Evolutionary conservation across 441 rosid genomes (phyloP).

Genomic region (Gossypium davidsonii): DNA sequence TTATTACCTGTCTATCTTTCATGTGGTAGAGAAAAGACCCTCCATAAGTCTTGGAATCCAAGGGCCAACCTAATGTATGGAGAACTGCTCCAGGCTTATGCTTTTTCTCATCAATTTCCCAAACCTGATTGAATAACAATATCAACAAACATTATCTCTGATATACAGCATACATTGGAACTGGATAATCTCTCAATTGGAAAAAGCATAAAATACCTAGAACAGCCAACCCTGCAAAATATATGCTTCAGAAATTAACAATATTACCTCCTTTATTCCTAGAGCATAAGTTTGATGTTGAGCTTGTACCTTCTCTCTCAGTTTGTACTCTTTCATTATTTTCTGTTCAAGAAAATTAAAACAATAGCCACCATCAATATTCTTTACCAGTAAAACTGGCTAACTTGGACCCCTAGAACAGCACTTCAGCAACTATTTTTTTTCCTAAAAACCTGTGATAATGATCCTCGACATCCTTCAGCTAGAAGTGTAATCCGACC

Average conservation of each 20-base stretch:
- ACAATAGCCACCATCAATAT: slow-evolving; percentile 17
- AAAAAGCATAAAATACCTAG: slow-evolving; percentile 1
- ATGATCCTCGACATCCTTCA: slow-evolving; percentile 96
- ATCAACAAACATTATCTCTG: not conserved
- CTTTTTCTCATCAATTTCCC: slow-evolving; percentile 87
- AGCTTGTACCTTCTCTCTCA: slow-evolving; percentile 75
- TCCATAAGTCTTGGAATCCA: slow-evolving; percentile 82
- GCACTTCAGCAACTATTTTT: slow-evolving; percentile 16
- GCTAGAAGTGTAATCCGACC: slow-evolving; percentile 74
- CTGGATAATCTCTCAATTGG: not conserved
- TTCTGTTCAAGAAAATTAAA: slow-evolving; percentile 38
- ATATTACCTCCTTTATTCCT: slow-evolving; percentile 86
- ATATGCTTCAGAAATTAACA: slow-evolving; percentile 8
- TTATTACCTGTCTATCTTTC: slow-evolving; percentile 68
- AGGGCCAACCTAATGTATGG: slow-evolving; percentile 94
- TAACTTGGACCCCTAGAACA: not conserved
- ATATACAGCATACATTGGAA: not conserved
- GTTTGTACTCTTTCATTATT: slow-evolving; percentile 54
- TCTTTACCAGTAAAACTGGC: slow-evolving; percentile 6
- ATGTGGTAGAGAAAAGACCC: slow-evolving; percentile 97
- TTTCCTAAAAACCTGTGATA: slow-evolving; percentile 67
- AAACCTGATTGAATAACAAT: slow-evolving; percentile 46
- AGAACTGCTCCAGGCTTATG: slow-evolving; percentile 80
- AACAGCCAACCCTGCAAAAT: slow-evolving; percentile 5
- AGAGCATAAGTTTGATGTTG: slow-evolving; percentile 96